Conservation (phyloP, 129 eudicot species). For the Sambucus nigra region DNA sequence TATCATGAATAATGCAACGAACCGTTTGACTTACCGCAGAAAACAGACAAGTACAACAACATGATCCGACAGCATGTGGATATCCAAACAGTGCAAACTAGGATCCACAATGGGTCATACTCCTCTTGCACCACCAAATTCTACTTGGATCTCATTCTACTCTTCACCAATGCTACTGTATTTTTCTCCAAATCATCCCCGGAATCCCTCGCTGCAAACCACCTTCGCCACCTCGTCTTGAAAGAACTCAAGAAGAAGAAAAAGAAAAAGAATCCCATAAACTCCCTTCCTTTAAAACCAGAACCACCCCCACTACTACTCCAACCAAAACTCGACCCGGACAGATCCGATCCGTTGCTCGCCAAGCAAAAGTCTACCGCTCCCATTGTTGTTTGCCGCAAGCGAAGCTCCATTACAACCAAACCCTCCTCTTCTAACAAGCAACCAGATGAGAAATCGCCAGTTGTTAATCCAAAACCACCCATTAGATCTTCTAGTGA, state of each 20-base stretch:
- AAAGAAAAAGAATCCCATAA: slow-evolving; percentile 33
- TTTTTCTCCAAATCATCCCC: slow-evolving; percentile 48
- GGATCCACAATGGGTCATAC: slow-evolving; percentile 50
- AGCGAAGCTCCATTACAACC: slow-evolving; percentile 60
- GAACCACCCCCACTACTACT: slow-evolving; percentile 7
- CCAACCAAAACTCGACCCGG: slow-evolving; percentile 32
- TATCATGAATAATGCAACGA: not conserved
- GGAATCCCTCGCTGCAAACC: slow-evolving; percentile 42
- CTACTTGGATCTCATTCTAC: slow-evolving; percentile 51
- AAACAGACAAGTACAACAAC: slow-evolving; percentile 44
- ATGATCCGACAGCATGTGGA: slow-evolving; percentile 56
- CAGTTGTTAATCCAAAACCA: slow-evolving; percentile 14
- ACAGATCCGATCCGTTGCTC: slow-evolving; percentile 29
- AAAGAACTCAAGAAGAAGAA: slow-evolving; percentile 28
- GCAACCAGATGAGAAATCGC: slow-evolving; percentile 27
- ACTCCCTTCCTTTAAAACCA: too few relatives aligned
- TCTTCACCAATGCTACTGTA: slow-evolving; percentile 49
- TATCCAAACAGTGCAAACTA: slow-evolving; percentile 39
- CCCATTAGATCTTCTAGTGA: slow-evolving; percentile 6
- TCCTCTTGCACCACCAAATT: slow-evolving; percentile 38
- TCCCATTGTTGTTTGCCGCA: slow-evolving; percentile 51
- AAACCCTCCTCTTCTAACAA: slow-evolving; percentile 36
- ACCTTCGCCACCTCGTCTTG: slow-evolving; percentile 40
- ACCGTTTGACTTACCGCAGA: slow-evolving; percentile 31
- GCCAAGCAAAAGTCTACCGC: slow-evolving; percentile 41